Conservation (phyloP, 441 rosid species). For the Gossypium gossypioides region DNA sequence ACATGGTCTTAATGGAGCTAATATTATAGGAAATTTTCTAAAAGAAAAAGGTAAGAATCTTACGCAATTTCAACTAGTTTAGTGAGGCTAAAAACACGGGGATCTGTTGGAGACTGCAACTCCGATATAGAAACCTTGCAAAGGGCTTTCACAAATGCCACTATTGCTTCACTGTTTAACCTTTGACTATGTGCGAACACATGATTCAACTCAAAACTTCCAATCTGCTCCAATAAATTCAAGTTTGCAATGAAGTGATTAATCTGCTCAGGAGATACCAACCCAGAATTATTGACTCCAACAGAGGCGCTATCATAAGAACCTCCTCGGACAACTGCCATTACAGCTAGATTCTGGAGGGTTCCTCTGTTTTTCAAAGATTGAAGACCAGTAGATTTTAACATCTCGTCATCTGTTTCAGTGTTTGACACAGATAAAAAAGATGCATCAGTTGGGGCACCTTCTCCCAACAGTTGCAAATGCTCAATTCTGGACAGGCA, state of each 20-base stretch:
- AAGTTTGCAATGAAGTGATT: conserved; percentile 71
- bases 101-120: conserved; percentile 93
- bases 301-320: conserved; percentile 75
- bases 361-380: conserved; percentile 75
- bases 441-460: conserved; percentile 88
- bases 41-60: conserved; percentile 26
- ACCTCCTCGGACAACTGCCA: conserved; percentile 99
- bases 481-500: conserved; percentile 97
- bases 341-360: conserved; percentile 86
- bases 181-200: conserved; percentile 95
- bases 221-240: conserved; percentile 97
- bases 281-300: conserved; percentile 56
- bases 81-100: conserved; percentile 97
- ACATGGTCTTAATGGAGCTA: not conserved
- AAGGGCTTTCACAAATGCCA: conserved; percentile 89
- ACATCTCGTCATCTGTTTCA: conserved; percentile 57
- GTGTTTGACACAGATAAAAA: conserved; percentile 54
- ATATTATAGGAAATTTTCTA: not conserved
- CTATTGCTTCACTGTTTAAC: conserved; percentile 90
- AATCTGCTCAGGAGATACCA: conserved; percentile 72
- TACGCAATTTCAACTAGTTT: conserved; percentile 98
- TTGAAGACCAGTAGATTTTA: conserved; percentile 48
- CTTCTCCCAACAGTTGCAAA: conserved; percentile 94
- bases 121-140: conserved; percentile 94
- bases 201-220: conserved; percentile 83